These are phyloP conservation scores for Vigna radiata DNA, from an alignment of 306 rosid species.

Conservation along the genomic window DNA sequence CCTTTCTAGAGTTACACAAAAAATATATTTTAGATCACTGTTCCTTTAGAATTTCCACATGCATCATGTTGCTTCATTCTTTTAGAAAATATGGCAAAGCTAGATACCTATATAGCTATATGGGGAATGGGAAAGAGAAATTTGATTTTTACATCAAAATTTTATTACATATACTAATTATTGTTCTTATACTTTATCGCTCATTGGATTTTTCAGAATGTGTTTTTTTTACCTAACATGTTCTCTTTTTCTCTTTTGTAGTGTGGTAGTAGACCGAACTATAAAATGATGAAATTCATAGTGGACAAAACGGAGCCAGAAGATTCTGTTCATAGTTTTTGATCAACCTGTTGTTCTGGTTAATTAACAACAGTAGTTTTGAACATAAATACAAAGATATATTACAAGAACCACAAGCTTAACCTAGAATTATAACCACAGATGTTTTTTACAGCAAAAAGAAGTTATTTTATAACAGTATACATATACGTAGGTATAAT, in stretches of 20 bases:
- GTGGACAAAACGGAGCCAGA: background rate
- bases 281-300: background rate
- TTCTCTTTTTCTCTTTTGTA: background rate
- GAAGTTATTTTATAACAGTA: no score
- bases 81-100: constrained; percentile 31
- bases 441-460: no score
- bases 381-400: background rate
- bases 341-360: background rate
- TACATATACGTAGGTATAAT: no score
- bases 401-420: no score
- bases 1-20: constrained; percentile 52
- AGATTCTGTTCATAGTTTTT: constrained; percentile 4
- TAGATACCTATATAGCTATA: constrained; percentile 24
- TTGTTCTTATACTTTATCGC: no score
- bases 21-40: constrained; percentile 45
- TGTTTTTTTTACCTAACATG: background rate
- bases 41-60: constrained; percentile 31
- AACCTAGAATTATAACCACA: no score
- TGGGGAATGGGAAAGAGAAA: background rate
- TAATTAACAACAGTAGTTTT: background rate
- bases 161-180: no score
- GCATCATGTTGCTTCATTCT: constrained; percentile 18
- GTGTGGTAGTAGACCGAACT: background rate
- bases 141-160: background rate
- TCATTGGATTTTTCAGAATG: no score